These are phyloP conservation scores for Cytospora schulzeri DNA, from an alignment of 2,329 filamentous ascomycete genomes.

Conservation along the genomic window DNA sequence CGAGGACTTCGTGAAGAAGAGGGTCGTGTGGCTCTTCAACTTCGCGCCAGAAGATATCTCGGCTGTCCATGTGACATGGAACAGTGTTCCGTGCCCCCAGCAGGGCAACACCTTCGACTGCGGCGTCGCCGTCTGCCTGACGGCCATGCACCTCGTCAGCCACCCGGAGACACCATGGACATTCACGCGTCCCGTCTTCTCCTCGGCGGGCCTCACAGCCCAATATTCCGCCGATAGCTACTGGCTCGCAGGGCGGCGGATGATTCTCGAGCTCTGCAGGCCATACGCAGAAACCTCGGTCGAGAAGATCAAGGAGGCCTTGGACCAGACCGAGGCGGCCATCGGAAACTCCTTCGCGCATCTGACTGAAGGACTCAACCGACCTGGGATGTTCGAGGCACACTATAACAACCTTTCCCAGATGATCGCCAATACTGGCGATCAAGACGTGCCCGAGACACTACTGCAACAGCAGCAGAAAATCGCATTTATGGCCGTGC, in stretches of 20 bases:
- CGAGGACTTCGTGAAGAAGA: neutral
- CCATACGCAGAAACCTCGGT: neutral
- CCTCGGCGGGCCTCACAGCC: neutral
- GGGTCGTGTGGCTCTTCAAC: neutral
- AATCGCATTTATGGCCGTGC: neutral
- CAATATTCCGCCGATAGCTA: neutral
- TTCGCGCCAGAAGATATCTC: too few species aligned
- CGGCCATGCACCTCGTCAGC: neutral
- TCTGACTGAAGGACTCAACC: neutral
- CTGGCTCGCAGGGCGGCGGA: neutral
- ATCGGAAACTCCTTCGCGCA: neutral
- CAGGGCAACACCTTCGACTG: neutral
- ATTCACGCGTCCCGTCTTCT: neutral
- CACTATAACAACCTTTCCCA: neutral
- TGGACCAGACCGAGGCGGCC: neutral
- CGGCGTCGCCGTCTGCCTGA: conserved; percentile 7
- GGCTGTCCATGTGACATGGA: neutral
- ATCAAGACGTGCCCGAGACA: neutral
- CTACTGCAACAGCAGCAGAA: neutral
- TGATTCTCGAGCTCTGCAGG: neutral
- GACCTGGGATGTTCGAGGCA: neutral
- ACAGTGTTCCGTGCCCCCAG: neutral
- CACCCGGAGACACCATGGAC: neutral
- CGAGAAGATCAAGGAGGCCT: neutral
- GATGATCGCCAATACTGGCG: neutral